Percentiles rank a stretch among this genome's conserved stretches.
Evolutionary conservation across 2,329 filamentous ascomycete genomes (phyloP).

Genomic region (Tolypocladium amazonense): DNA sequence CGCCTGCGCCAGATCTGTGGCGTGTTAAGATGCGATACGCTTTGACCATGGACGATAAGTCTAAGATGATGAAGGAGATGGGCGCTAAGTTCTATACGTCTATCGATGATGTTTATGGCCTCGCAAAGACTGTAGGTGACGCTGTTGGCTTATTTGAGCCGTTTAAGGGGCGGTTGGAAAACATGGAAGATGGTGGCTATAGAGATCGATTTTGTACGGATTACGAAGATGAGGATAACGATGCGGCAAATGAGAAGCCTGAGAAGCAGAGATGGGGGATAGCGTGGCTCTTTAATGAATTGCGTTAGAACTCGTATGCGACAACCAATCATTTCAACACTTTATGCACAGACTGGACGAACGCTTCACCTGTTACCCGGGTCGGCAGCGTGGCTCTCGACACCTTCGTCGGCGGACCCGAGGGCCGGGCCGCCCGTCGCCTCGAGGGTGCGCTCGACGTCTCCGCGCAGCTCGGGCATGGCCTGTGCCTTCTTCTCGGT

Average conservation of each 20-base stretch:
- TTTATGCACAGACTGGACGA: no score
- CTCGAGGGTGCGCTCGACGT: slow-evolving; percentile 39
- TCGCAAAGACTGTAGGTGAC: not conserved
- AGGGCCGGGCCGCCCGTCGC: slow-evolving; percentile 26
- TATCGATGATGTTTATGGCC: not conserved
- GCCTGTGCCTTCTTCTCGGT: slow-evolving; percentile 46
- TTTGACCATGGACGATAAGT: not conserved
- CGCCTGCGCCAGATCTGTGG: not conserved
- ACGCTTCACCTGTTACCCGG: no score
- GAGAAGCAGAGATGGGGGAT: not conserved
- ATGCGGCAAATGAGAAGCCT: not conserved
- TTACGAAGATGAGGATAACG: not conserved
- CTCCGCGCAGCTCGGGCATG: slow-evolving; percentile 47
- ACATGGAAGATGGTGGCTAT: not conserved
- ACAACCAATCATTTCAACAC: not conserved
- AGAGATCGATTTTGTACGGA: not conserved
- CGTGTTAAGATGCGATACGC: not conserved
- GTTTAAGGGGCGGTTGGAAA: not conserved
- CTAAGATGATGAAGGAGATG: not conserved
- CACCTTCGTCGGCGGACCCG: no score
- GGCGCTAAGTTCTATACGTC: not conserved
- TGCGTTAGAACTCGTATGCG: not conserved
- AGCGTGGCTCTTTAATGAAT: not conserved
- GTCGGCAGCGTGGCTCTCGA: no score
- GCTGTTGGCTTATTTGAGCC: not conserved